Conservation (phyloP, 2,329 filamentous ascomycete species). For the Dothiorella sarmentorum region DNA sequence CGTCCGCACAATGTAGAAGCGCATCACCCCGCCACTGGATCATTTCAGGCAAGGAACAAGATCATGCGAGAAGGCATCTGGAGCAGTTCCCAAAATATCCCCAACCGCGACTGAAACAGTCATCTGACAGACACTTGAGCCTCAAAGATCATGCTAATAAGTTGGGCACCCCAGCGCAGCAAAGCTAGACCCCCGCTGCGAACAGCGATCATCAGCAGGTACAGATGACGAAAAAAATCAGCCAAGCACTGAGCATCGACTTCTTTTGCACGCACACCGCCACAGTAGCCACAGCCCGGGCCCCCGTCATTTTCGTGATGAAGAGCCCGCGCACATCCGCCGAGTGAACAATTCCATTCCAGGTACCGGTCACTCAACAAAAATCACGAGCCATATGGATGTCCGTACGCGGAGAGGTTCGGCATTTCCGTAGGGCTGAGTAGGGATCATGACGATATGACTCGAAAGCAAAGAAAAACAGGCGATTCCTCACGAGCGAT, state of each 20-base stretch:
- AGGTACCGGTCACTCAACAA: background rate
- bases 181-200: background rate
- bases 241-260: background rate
- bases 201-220: background rate
- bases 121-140: no score
- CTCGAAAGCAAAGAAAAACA: no score
- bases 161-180: no score
- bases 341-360: background rate
- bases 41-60: no score
- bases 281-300: background rate
- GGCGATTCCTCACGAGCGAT: no score
- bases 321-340: background rate
- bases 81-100: no score
- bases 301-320: background rate
- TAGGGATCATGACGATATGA: no score
- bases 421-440: conserved; percentile 3
- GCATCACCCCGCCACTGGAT: no score
- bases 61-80: no score
- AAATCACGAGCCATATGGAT: background rate
- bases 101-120: no score
- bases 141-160: no score
- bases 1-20: no score
- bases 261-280: background rate
- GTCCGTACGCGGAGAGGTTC: background rate
- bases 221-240: background rate